Evolutionary conservation across 129 eudicot species (phyloP).

Genomic region (Lactuca sativa): DNA sequence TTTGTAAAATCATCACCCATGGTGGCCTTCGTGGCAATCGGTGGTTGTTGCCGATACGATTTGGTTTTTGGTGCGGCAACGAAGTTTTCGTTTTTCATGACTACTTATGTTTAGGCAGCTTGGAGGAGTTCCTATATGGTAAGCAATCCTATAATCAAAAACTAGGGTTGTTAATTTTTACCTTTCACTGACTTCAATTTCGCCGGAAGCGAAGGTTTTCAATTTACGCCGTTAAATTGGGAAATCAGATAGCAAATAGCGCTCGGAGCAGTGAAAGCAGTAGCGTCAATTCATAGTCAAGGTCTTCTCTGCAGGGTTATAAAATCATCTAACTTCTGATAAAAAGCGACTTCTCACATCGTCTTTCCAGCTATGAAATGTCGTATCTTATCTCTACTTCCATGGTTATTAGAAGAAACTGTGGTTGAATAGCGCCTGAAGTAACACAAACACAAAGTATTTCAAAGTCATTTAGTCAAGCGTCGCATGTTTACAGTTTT

Average conservation of each 20-base stretch:
- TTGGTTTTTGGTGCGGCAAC: constrained; percentile 23
- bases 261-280: not conserved
- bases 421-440: constrained; percentile 48
- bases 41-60: constrained; percentile 32
- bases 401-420: constrained; percentile 39
- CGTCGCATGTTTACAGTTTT: constrained; percentile 43
- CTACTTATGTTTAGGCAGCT: no score
- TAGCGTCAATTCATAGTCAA: constrained; percentile 38
- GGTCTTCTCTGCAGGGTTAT: constrained; percentile 48
- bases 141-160: not conserved
- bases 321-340: constrained; percentile 45
- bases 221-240: no score
- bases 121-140: constrained; percentile 14
- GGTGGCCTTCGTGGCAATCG: constrained; percentile 29
- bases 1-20: constrained; percentile 9
- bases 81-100: no score
- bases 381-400: constrained; percentile 22
- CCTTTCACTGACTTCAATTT: not conserved
- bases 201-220: no score
- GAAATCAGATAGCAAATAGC: no score
- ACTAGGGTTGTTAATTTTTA: not conserved
- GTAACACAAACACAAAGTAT: constrained; percentile 31
- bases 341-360: constrained; percentile 35
- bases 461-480: constrained; percentile 35
- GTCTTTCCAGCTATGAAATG: constrained; percentile 47